Evolutionary conservation across 306 rosid genomes (phyloP).

Genomic region (Trifolium dubium): DNA sequence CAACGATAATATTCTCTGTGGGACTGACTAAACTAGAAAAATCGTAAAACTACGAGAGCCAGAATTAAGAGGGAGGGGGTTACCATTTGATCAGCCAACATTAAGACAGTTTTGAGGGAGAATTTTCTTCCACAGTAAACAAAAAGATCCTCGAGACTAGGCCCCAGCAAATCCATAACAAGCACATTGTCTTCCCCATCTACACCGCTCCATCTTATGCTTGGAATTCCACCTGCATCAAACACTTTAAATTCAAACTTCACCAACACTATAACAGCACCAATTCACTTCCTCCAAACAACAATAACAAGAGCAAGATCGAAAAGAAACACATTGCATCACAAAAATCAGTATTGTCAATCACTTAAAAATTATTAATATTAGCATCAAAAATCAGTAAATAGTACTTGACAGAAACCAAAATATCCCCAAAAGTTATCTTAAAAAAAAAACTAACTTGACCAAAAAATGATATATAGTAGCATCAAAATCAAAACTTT

Average conservation of each 20-base stretch:
- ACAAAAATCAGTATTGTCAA: too few species aligned
- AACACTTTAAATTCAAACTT: slow-evolving; percentile 6
- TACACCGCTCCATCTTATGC: slow-evolving; percentile 60
- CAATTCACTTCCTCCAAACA: background rate
- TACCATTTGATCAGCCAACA: slow-evolving; percentile 76
- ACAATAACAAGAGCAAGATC: background rate
- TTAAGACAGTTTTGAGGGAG: slow-evolving; percentile 59
- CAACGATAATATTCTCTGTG: background rate
- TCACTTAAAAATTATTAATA: too few species aligned
- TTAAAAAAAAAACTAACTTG: background rate
- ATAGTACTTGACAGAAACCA: background rate
- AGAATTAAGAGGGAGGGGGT: background rate
- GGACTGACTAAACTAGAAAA: background rate
- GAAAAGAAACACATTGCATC: background rate
- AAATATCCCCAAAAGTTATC: background rate
- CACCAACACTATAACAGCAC: background rate
- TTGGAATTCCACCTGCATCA: slow-evolving; percentile 59
- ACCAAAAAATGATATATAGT: background rate
- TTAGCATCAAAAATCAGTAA: too few species aligned
- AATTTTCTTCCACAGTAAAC: slow-evolving; percentile 66
- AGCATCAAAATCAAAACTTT: background rate
- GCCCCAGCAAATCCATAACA: slow-evolving; percentile 66
- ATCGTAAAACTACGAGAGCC: background rate
- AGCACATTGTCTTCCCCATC: slow-evolving; percentile 63
- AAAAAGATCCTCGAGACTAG: slow-evolving; percentile 70